A percentile compares a stretch with the other conserved stretches of the same genome.
Conservation (phyloP, 2,329 filamentous ascomycete genomes). For the Fusarium fujikuroi region DNA sequence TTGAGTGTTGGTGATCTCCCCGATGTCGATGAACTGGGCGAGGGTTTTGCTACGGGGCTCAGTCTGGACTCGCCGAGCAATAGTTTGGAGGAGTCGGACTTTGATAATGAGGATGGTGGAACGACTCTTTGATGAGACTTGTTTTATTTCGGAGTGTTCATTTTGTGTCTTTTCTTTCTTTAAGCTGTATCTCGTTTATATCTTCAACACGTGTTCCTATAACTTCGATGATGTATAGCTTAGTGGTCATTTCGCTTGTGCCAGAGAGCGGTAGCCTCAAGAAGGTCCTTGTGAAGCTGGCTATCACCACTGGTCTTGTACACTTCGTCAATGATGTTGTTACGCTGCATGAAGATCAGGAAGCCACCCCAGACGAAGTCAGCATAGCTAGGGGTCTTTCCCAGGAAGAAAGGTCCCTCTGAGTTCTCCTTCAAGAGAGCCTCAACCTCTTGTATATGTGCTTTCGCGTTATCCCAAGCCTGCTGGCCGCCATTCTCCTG, state of each 20-base stretch:
- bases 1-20: conserved; percentile 5
- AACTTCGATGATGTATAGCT: background rate
- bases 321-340: conserved; percentile 50
- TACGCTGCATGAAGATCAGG: conserved; percentile 54
- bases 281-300: conserved; percentile 51
- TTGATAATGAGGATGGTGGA: conserved; percentile 35
- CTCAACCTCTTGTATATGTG: conserved; percentile 50
- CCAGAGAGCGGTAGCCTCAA: conserved; percentile 56
- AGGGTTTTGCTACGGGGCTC: conserved; percentile 17
- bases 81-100: conserved; percentile 3
- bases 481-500: conserved; percentile 60
- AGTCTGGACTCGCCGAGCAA: conserved; percentile 1
- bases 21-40: conserved; percentile 28
- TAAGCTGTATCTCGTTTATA: background rate
- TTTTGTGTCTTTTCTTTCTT: background rate
- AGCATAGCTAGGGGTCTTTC: conserved; percentile 64
- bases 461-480: conserved; percentile 59
- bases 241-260: conserved; percentile 53
- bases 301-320: conserved; percentile 53
- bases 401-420: conserved; percentile 70
- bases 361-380: conserved; percentile 67
- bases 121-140: background rate
- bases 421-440: conserved; percentile 63
- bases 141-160: background rate
- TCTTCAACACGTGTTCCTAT: background rate